These are phyloP conservation scores for Rhytidiadelphus loreus DNA, from an alignment of 225 moss, liverwort and hornwort species.

Conservation along the genomic window DNA sequence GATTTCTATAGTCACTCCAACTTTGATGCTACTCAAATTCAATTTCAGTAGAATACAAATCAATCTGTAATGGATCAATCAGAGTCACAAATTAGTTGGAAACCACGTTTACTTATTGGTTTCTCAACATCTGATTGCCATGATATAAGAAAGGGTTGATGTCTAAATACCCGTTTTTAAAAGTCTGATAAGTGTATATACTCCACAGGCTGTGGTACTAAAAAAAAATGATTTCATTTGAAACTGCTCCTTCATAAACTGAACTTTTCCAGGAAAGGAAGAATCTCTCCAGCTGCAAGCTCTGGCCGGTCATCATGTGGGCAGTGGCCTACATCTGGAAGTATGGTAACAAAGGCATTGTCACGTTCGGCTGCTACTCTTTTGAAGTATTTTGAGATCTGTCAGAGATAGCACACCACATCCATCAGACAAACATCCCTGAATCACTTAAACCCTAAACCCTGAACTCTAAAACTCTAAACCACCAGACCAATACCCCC, in stretches of 20 bases:
- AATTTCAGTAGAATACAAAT: constrained; percentile 7
- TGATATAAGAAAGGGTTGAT: not conserved
- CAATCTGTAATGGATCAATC: not conserved
- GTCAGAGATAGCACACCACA: not conserved
- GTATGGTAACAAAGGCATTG: constrained; percentile 62
- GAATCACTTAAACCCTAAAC: not conserved
- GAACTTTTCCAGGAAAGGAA: constrained; percentile 45
- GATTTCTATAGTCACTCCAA: not conserved
- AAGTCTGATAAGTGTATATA: not conserved
- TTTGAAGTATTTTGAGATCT: constrained; percentile 86
- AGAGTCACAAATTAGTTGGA: not conserved
- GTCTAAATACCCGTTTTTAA: not conserved
- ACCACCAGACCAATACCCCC: not conserved
- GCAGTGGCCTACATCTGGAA: constrained; percentile 94
- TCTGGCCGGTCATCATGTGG: constrained; percentile 98
- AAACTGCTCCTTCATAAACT: not conserved
- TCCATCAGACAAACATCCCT: not conserved
- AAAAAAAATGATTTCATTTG: not conserved
- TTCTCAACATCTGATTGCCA: not conserved
- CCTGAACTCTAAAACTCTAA: not conserved
- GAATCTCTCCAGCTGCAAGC: constrained; percentile 64
- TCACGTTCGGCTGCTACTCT: constrained; percentile 61
- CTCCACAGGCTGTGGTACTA: not conserved
- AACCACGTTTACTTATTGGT: not conserved
- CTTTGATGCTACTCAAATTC: not conserved